Conservation (phyloP, 371 early-diverging fungal species). For the Parasitella parasitica region DNA sequence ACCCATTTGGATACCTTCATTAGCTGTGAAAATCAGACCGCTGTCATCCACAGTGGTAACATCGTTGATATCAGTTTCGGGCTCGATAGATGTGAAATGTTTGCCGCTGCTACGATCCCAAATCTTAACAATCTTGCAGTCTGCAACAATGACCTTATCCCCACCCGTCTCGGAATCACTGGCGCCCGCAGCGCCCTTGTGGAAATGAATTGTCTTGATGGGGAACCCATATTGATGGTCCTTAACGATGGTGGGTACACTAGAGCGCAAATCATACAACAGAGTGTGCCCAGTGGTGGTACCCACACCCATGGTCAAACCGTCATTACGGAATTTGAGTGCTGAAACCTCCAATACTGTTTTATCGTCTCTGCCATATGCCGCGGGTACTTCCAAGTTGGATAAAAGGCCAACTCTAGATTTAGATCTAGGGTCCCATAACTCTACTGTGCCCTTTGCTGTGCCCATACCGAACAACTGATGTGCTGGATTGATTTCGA, state of each 20-base stretch:
- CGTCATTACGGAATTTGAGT: slow-evolving; percentile 83
- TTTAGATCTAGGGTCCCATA: slow-evolving; percentile 91
- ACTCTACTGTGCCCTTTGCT: slow-evolving; percentile 85
- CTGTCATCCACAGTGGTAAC: slow-evolving; percentile 80
- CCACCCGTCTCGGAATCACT: slow-evolving; percentile 40
- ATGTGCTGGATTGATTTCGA: slow-evolving; percentile 88
- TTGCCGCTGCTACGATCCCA: slow-evolving; percentile 86
- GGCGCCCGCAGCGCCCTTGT: slow-evolving; percentile 61
- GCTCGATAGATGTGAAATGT: slow-evolving; percentile 89
- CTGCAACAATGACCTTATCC: slow-evolving; percentile 84
- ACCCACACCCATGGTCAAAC: slow-evolving; percentile 89
- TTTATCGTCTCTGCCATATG: slow-evolving; percentile 37
- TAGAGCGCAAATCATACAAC: slow-evolving; percentile 92
- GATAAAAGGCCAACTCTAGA: slow-evolving; percentile 71
- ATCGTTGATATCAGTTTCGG: slow-evolving; percentile 92
- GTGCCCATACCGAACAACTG: slow-evolving; percentile 91
- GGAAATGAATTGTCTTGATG: slow-evolving; percentile 89
- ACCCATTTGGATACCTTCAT: slow-evolving; percentile 93
- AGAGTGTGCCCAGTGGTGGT: slow-evolving; percentile 90
- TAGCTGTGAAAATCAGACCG: slow-evolving; percentile 93
- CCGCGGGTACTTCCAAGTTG: slow-evolving; percentile 54
- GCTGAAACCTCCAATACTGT: slow-evolving; percentile 62
- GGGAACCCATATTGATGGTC: slow-evolving; percentile 97
- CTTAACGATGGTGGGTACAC: slow-evolving; percentile 81
- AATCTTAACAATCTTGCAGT: slow-evolving; percentile 89